Base-by-base conservation (phyloP, 345 rosid species). In the Eucalyptus sideroxylon region DNA sequence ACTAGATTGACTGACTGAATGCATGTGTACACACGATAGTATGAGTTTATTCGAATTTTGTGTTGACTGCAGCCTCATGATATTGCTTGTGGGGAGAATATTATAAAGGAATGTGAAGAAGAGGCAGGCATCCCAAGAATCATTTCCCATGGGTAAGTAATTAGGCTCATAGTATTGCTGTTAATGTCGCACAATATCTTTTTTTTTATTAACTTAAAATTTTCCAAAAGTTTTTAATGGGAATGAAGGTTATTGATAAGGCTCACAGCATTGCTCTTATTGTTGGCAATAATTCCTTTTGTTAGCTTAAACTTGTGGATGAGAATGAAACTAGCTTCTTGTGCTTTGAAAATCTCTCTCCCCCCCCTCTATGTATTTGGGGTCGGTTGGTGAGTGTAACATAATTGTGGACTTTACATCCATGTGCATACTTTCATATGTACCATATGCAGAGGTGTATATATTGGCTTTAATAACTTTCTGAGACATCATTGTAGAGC, bases 81-180 rank as follows among this genome's bases (percentile, higher is more conserved):
- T 92, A 92, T 96, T 88, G 89, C 97, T 88, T 96, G 97, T 56
- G 94, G 95, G 86, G 97, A 95, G 90, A 96, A 98, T 92, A 45
- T 98, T 88, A 93, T 95, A 8, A 98, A 96, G 94, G 99, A 98
- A 95, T 98, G 99, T 50, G 96, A 96, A 90, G 99, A 96, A 92
- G 99, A 98, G 92, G 99, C 99, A 37, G 98, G 98, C 86, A 96
- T 96, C 87, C 95, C 97, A 49, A 90, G 88, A 92, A 88, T 92
- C 88, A 92, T 96, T 88, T 94, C 98, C 50, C 55, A 87, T 59
- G 87, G 95, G 99, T 96, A 92, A 90, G 88, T 82, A 90, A 80
- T 86, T 82, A 9, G 51, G 50, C 62, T 85, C 86, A 31, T 27
- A 24, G 45, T 31, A 42, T 77, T 59, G 88, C 47, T 47, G 65